Conservation (phyloP, 2,329 filamentous ascomycete species). For the Grosmannia serpens region DNA sequence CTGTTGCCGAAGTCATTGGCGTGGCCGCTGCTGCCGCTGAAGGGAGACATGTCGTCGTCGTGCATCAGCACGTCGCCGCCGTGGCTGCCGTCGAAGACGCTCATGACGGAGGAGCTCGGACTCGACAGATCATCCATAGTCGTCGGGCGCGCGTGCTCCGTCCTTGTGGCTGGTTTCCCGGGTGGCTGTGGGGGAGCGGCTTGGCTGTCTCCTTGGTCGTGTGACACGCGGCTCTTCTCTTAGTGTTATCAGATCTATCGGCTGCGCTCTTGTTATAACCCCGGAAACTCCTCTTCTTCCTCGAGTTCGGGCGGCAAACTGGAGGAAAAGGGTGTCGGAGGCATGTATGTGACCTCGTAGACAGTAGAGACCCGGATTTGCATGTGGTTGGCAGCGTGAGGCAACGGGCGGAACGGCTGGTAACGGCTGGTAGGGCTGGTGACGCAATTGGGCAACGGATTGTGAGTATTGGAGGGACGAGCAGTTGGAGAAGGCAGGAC, state of each 20-base stretch:
- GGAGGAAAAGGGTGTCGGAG: slow-evolving; percentile 1
- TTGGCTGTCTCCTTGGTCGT: no score
- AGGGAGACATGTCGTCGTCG: slow-evolving; percentile 10
- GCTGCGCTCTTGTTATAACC: neutral
- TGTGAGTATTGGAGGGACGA: neutral
- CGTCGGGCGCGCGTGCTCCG: no score
- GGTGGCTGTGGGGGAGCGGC: neutral
- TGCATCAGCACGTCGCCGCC: slow-evolving; percentile 8
- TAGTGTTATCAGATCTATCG: neutral
- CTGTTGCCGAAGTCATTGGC: neutral
- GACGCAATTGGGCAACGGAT: neutral
- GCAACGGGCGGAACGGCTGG: neutral
- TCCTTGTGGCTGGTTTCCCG: neutral
- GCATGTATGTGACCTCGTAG: slow-evolving; percentile 9
- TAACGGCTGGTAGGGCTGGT: neutral
- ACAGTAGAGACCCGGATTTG: neutral
- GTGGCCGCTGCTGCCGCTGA: slow-evolving; percentile 6
- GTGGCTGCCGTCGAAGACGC: slow-evolving; percentile 11
- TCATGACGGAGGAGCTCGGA: slow-evolving; percentile 11
- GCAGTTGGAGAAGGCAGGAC: neutral
- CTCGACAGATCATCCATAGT: slow-evolving; percentile 12
- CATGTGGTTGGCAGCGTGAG: neutral
- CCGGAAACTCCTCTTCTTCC: slow-evolving; percentile 7
- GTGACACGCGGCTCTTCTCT: no score
- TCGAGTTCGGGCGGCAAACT: slow-evolving; percentile 6